phyloP scores from a whole-genome alignment of 1,284 basidiomycete genomes.

The Trichosporon sp. region DNA sequence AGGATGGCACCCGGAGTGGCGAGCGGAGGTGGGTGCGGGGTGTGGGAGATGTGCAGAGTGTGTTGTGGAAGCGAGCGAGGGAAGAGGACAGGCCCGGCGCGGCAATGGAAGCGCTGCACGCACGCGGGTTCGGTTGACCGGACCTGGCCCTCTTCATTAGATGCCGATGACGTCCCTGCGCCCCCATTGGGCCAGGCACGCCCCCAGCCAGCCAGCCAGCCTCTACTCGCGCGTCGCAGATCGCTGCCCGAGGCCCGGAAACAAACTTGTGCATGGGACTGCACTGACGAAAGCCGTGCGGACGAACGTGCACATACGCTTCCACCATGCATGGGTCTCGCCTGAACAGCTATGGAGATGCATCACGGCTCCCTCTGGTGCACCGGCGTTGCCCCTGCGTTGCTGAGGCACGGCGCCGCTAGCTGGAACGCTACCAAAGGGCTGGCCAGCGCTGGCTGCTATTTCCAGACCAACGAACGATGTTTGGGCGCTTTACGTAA shows the following conservation, averaged over 20 bases:
- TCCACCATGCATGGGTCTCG: no score
- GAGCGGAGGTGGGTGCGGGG: no score
- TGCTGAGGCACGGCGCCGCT: no score
- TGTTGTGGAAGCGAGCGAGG: neutral
- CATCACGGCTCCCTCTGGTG: no score
- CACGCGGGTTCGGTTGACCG: neutral
- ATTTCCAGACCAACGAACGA: neutral
- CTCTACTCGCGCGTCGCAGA: neutral
- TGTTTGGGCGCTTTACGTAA: neutral
- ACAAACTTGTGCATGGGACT: neutral
- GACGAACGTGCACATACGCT: no score
- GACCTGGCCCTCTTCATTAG: neutral
- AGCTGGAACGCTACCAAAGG: no score
- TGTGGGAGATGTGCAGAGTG: neutral
- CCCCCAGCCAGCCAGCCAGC: neutral
- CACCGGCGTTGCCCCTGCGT: no score
- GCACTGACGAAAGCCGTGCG: no score
- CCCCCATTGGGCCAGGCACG: neutral
- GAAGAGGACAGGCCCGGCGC: neutral
- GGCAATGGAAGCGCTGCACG: neutral
- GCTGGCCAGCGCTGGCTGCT: neutral
- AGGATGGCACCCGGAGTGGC: no score
- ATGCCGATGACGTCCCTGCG: neutral
- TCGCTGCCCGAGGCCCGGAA: neutral
- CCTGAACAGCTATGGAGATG: no score